Evolutionary conservation across 345 rosid genomes (phyloP).

Genomic region (Ricinus communis): DNA sequence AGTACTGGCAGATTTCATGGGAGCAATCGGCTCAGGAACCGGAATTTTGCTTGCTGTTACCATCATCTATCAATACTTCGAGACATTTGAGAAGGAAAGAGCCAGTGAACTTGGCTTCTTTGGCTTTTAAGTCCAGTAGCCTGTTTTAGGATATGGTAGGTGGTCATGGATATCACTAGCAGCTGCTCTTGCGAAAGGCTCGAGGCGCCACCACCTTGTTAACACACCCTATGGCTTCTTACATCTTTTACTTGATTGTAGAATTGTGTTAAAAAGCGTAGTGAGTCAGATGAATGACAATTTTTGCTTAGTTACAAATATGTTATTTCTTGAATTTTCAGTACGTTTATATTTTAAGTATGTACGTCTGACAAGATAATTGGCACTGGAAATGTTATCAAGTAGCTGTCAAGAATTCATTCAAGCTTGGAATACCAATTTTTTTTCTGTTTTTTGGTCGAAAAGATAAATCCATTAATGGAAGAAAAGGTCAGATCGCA

Average conservation of each 20-base stretch:
- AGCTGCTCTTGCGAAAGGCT: background rate
- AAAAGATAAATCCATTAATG: too few relatives aligned
- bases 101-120: constrained; percentile 90
- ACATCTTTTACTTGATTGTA: background rate
- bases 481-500: too few relatives aligned
- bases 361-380: too few relatives aligned
- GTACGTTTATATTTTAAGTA: too few relatives aligned
- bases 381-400: too few relatives aligned
- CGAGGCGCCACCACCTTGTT: too few relatives aligned
- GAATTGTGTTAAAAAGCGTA: background rate
- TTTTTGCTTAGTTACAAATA: background rate
- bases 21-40: constrained; percentile 84
- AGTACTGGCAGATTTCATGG: constrained; percentile 86
- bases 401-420: too few relatives aligned
- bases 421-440: too few relatives aligned
- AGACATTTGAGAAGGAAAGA: constrained; percentile 90
- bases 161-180: background rate
- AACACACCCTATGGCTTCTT: too few relatives aligned
- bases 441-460: too few relatives aligned
- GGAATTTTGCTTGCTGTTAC: constrained; percentile 86
- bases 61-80: constrained; percentile 80
- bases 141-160: background rate
- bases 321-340: background rate
- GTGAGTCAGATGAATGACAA: background rate
- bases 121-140: constrained; percentile 46